These are phyloP conservation scores for Sporothrix protearum DNA, from an alignment of 2,329 filamentous ascomycete genomes.

Conservation along the genomic window DNA sequence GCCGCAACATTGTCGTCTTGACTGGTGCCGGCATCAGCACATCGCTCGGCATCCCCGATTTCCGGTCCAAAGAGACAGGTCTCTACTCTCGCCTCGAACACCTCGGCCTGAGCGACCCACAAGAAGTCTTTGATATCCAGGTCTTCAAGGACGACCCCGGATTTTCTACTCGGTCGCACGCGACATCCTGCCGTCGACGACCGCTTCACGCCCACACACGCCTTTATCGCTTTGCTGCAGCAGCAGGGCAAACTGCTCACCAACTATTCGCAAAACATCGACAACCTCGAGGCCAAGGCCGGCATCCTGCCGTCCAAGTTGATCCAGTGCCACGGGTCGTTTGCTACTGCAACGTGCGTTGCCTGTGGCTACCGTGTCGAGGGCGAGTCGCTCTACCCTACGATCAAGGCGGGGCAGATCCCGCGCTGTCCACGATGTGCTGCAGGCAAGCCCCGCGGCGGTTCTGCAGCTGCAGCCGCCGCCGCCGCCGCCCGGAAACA, in stretches of 20 bases:
- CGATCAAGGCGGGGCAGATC: slow-evolving; percentile 72
- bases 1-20: slow-evolving; percentile 84
- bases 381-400: slow-evolving; percentile 73
- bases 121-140: slow-evolving; percentile 91
- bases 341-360: slow-evolving; percentile 85
- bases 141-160: slow-evolving; percentile 77
- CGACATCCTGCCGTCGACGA: slow-evolving; percentile 81
- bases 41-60: slow-evolving; percentile 93
- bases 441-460: slow-evolving; percentile 40
- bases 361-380: slow-evolving; percentile 71
- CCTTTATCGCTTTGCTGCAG: slow-evolving; percentile 87
- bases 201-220: slow-evolving; percentile 85
- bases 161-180: slow-evolving; percentile 88
- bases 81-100: slow-evolving; percentile 82
- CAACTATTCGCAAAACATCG: slow-evolving; percentile 98
- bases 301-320: slow-evolving; percentile 78
- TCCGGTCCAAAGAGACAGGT: slow-evolving; percentile 87
- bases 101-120: slow-evolving; percentile 75
- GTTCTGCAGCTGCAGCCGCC: neutral
- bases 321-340: slow-evolving; percentile 94
- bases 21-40: slow-evolving; percentile 97
- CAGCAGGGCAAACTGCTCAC: slow-evolving; percentile 85
- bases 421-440: slow-evolving; percentile 74
- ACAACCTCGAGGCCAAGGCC: slow-evolving; percentile 86
- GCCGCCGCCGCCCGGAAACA: slow-evolving; percentile 39